Evolutionary conservation across 129 eudicot species (phyloP), one percentile per base, ranked within the genome.

Genomic region (Chrysanthemum lavandulifolium): DNA sequence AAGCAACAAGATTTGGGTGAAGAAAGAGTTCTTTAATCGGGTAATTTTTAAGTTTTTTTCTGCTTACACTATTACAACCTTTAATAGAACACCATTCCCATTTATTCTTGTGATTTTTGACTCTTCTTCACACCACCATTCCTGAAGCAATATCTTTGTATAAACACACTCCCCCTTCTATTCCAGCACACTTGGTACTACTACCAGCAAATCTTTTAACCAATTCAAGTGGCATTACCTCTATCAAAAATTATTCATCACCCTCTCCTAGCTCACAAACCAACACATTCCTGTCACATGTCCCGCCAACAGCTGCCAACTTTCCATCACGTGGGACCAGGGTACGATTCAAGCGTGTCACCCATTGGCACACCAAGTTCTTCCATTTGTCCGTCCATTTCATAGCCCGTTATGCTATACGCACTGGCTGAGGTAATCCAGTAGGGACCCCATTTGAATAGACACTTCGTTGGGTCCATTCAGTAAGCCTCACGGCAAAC

Each of bases 381-480:
- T 51, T 78, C 97, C 97, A 91, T 47, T 67, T 80, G 15, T 78
- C 80, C 2, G 78, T 49, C 60, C 47, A 86, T 81, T 6, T 91
- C 86, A 14, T 84, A 85, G 8, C 95, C 89, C 95, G 86, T 88
- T 43, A 91, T 74, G 31, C 89, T 85, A 25, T 91, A 87, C 15
- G 91, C 84, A 27, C 91, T 75, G 10, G 97, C 91, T 0, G 95
- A 87, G 16, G 97, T 91, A 74, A 87, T 86, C 97, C 95, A 87
- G 13, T 91, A 87, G 2, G 67, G 27, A 80, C 68, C 73, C 91
- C 90, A 45, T 54, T 74, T 4, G 83, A 73, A 68, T 52, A 78
- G 18, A 86, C 95, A 67, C 95, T 82, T 84, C 97, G 54, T 85
- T 3, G 95, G 53, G 91, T 87, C 97, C 95, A 91, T 14, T 86